phyloP scores from a whole-genome alignment of 805 yeast genomes.

The Ogataea salicorniae region DNA sequence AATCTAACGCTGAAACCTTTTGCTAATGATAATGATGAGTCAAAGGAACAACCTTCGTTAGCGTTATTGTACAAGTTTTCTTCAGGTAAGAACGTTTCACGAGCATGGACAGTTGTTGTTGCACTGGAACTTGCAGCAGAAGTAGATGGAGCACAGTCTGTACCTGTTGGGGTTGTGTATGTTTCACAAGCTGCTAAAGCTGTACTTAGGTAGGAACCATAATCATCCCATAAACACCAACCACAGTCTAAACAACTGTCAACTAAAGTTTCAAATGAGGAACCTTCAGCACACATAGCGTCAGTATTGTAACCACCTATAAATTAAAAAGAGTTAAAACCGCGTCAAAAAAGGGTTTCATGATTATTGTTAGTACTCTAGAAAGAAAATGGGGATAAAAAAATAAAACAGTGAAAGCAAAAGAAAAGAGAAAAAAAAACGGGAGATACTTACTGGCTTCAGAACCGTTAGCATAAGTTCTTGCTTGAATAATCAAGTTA shows the following conservation, averaged over 20 bases:
- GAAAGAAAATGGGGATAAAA: no score
- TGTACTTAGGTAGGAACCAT: slow-evolving; percentile 27
- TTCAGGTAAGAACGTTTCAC: neutral
- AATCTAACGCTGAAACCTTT: neutral
- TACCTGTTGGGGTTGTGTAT: slow-evolving; percentile 34
- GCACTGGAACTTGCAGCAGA: neutral
- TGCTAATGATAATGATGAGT: neutral
- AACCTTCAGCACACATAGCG: slow-evolving; percentile 30
- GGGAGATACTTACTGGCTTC: slow-evolving; percentile 13
- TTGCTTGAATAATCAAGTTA: slow-evolving; percentile 28
- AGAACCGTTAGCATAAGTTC: slow-evolving; percentile 17
- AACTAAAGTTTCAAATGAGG: slow-evolving; percentile 26
- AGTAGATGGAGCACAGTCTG: slow-evolving; percentile 21
- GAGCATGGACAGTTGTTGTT: neutral
- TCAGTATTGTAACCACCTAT: slow-evolving; percentile 23
- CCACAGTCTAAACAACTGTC: slow-evolving; percentile 36
- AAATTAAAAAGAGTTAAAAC: no score
- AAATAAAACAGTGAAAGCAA: no score
- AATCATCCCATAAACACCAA: slow-evolving; percentile 36
- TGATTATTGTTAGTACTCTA: no score
- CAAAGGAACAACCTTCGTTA: neutral
- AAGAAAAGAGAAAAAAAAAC: no score
- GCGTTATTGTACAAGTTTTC: neutral
- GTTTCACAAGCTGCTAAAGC: slow-evolving; percentile 30
- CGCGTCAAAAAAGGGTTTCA: no score